phyloP scores from a whole-genome alignment of 345 rosid species.

The Hibiscus trionum region DNA sequence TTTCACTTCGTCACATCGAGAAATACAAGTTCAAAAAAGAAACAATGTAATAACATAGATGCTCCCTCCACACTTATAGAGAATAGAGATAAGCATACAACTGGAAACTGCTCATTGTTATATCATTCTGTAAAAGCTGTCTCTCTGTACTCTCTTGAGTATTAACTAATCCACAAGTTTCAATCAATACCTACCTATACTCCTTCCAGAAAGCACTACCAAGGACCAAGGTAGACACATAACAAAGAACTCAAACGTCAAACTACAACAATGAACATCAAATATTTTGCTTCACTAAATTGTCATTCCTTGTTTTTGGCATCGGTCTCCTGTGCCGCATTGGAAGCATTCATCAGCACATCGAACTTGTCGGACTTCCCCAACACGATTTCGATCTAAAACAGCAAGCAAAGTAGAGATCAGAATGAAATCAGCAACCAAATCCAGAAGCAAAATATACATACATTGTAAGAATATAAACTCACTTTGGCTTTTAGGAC shows the following conservation, averaged over 20 bases:
- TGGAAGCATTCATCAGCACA: conserved; percentile 39
- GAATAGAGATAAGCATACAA: neutral
- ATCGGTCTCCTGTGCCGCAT: conserved; percentile 15
- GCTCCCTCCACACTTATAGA: neutral
- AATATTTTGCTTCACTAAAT: neutral
- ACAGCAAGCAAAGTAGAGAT: neutral
- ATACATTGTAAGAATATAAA: neutral
- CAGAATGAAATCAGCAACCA: neutral
- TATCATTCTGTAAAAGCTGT: neutral
- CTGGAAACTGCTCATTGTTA: neutral
- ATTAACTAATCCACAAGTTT: neutral
- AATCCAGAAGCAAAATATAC: neutral
- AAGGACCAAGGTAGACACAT: neutral
- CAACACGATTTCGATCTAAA: conserved; percentile 70
- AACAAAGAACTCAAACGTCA: neutral
- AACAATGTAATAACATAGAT: neutral
- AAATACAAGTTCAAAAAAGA: neutral
- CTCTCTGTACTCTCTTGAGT: neutral
- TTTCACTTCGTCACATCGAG: neutral
- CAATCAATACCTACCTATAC: neutral
- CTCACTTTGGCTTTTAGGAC: conserved; percentile 86
- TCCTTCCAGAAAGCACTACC: conserved; percentile 10
- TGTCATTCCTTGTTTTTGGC: conserved; percentile 29
- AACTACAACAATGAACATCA: conserved; percentile 19
- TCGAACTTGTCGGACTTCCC: conserved; percentile 72